phyloP scores from a whole-genome alignment of 2,329 filamentous ascomycete genomes.

The Diaporthe amygdali region DNA sequence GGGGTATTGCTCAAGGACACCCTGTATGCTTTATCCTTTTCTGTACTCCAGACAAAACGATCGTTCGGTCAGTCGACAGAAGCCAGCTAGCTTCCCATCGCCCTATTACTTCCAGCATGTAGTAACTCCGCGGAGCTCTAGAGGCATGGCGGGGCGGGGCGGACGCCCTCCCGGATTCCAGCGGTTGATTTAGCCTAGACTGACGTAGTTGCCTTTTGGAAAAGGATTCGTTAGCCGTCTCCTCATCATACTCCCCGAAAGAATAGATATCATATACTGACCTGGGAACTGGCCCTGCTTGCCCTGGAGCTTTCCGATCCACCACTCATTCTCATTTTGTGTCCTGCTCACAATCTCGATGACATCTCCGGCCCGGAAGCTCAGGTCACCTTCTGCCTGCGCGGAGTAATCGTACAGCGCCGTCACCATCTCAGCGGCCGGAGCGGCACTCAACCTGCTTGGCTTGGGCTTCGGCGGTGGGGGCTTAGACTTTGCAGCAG shows the following conservation, averaged over 20 bases:
- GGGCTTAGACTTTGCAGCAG: constrained; percentile 68
- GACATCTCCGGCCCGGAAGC: constrained; percentile 84
- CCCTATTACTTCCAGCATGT: neutral
- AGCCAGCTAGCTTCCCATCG: neutral
- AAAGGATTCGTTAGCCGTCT: neutral
- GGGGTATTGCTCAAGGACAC: constrained; percentile 22
- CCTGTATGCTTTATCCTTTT: constrained; percentile 20
- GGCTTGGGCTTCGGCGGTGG: constrained; percentile 82
- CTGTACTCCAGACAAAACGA: constrained; percentile 19
- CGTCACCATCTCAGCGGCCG: constrained; percentile 78
- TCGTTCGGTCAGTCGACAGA: neutral
- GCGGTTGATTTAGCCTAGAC: constrained; percentile 35
- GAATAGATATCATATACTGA: constrained; percentile 49
- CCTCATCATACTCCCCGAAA: neutral
- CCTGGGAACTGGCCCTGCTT: constrained; percentile 94
- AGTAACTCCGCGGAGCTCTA: neutral
- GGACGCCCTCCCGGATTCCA: neutral
- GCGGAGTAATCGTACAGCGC: constrained; percentile 97
- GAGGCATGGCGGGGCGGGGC: neutral
- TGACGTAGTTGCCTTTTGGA: constrained; percentile 50
- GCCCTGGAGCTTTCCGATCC: constrained; percentile 81
- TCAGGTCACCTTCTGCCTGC: constrained; percentile 91
- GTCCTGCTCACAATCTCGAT: constrained; percentile 88
- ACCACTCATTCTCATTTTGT: constrained; percentile 97
- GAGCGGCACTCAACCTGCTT: constrained; percentile 68